Base-by-base conservation (phyloP, 495 filamentous ascomycete genomes). In the Jackrogersella minutella region DNA sequence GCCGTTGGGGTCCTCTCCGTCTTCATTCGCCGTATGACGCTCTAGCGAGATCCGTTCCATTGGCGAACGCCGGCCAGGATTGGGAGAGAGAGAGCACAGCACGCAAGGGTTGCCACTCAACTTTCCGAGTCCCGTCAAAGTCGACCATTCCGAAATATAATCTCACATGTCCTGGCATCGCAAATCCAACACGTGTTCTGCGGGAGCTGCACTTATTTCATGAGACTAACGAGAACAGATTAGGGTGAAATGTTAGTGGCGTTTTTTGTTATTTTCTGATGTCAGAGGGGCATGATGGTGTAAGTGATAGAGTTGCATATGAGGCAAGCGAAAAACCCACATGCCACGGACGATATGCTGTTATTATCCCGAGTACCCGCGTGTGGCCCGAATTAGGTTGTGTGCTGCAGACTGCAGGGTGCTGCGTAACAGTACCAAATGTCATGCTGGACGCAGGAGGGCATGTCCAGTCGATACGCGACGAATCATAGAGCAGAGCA, bases 351-450 rank as follows among this genome's bases (percentile, higher is more conserved):
- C 49, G 50, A 59, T 43, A 52, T 61, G 34, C 50, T 53, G 63
- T 58, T 56, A 60, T 69, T 69, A 56, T 69, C 51, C 61, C 66
- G 66, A 69, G 57, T 50, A 69, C 54, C 66, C 66, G 66, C 59
- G 46, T 49, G 59, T 69, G 66, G 54, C 33, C 66, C 59, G 55
- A 56, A 60, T 24, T 60, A 41, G 66, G 56, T 69, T 60, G 55
- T 21, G 50, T 46, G 49, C 56, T 57, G 56, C 60, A 64, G 66
- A 55, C 44, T 64, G 61, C 66, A 64, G 56, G 61, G 60, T 44
- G 41, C 50, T 64, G 60, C 66, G 61, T 58, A 60, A 52, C 66
- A 41, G 56, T 64, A 36, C 66, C 61, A 69, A 69, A 69, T 69
- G 66, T 61, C 60, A 69, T 69, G 59, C 60, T 64, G 50, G 46